Evolutionary conservation across 2,329 filamentous ascomycete species (phyloP), one percentile per base, ranked within the genome.

Genomic region (Colletotrichum sp.): DNA sequence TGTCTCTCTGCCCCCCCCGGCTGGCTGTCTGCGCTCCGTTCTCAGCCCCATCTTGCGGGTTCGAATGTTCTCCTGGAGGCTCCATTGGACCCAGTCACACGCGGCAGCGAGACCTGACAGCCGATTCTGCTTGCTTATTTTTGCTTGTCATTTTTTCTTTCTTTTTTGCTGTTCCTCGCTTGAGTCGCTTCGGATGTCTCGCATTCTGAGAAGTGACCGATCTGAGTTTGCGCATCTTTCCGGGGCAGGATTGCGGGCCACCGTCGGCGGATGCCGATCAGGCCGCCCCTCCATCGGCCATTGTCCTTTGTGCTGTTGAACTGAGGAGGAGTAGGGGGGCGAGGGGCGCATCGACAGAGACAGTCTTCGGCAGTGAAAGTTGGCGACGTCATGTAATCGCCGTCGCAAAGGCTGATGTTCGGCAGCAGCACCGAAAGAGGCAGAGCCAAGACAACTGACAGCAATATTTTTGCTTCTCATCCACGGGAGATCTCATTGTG

Each of bases 171-270:
- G 26, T n/a, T 36, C 21, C 28, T 60, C 59, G 52, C 18, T 49
- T 36, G 39, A 44, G 18, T 44, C 28, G 15, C 39, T 44, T 44
- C 39, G 16, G 34, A 6, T 62, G 68, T 63, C 68, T 49, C 24
- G 16, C 34, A 28, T 32, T 63, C 8, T 73, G 64, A 65, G 8
- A 68, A 68, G 7, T 76, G 73, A 76, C 59, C 44, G 70, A 76
- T 73, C 32, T 63, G 26, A 28, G 10, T 57, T 57, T 64, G 28
- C 64, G 44, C n/a, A 68, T 44, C 63, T 34, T 72, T 64, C 62
- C 21, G 32, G 71, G 55, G 59, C 55, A 71, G 44, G 26, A 55
- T 30, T 49, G 57, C 32, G 67, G 32, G 21, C 57, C 44, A 49
- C 15, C 7, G 65, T 21, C 24, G 57, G 57, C 21, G 65, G 57